Base-by-base conservation (phyloP, 192 early-diverging fungal species). In the Rhizophlyctis rosea region DNA sequence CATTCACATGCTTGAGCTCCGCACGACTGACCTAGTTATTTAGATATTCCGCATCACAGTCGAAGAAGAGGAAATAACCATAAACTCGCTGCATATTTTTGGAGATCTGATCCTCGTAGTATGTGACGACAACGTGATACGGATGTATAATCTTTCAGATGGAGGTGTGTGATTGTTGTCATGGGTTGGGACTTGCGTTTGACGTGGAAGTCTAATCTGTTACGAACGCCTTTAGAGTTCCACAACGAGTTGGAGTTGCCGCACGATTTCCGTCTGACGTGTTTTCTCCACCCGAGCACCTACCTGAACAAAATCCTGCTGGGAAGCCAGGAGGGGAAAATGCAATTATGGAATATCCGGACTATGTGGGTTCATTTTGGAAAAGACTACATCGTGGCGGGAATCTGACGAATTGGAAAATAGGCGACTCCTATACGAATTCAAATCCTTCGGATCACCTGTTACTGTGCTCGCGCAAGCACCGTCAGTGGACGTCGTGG, bases 261-360 rank as follows among this genome's bases (percentile, higher is more conserved):
- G 64, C 68, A 78, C 23, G 61, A 77, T 0, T 95, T 95, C 70
- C 79, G 80, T 28, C 76, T 87, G 5, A 88, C 94, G 4, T 60
- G 80, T 0, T 64, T 96, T 11, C 75, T 98, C 44, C 97, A 99
- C 61, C 97, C 97, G 25, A 90, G 85, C 78, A 97, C 97, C 1
- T 99, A 98, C 79, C 71, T 99, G 32, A 98, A 99, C 82, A 99
- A 99, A 73, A 78, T 99, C 5, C 76, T 98, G 3, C 69, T 98
- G 16, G 91, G 82, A 27, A 91, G 90, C 65, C 81, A 78, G 14
- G 84, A 98, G 68, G 95, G 94, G 32, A 70, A 77, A 0, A 80
- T 99, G 86, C 90, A 94, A 76, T 79, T 99, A 59, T 99, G 92
- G 92, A 99, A 99, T 73, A 85, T 98, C 66, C 75, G 77, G 50